Percentiles rank a stretch among this genome's conserved stretches.
Conservation (phyloP, 371 early-diverging fungal genomes). For the Batkoa obscura region DNA sequence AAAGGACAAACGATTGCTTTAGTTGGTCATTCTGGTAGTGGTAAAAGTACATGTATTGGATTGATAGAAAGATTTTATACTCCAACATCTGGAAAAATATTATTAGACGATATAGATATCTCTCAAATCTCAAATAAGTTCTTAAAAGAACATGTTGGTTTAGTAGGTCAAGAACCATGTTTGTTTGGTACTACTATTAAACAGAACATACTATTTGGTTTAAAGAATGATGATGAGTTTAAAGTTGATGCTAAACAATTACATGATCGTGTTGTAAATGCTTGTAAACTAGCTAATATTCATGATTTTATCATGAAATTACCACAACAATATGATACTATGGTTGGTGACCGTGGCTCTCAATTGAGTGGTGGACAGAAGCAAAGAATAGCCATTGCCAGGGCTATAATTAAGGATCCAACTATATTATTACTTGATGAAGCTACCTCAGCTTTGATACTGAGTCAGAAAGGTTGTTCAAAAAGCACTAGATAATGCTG, state of each 20-base stretch:
- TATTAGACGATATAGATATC: constrained; percentile 34
- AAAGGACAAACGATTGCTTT: constrained; percentile 45
- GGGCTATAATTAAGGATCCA: constrained; percentile 49
- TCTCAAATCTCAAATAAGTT: constrained; percentile 23
- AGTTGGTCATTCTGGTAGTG: constrained; percentile 64
- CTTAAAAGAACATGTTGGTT: constrained; percentile 37
- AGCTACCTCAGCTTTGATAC: constrained; percentile 50
- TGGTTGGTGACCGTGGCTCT: constrained; percentile 36
- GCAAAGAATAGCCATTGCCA: constrained; percentile 25
- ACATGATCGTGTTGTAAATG: constrained; percentile 36
- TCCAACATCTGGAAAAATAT: constrained; percentile 8
- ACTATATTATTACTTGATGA: constrained; percentile 49
- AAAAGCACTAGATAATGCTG: constrained; percentile 38
- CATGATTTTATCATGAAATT: constrained; percentile 48
- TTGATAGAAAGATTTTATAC: constrained; percentile 77
- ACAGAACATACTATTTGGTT: constrained; percentile 51
- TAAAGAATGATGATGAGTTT: constrained; percentile 28
- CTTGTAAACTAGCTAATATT: constrained; percentile 45
- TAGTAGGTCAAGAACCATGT: constrained; percentile 64
- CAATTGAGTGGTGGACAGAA: constrained; percentile 26
- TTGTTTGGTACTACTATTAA: constrained; percentile 60
- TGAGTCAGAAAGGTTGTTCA: constrained; percentile 51
- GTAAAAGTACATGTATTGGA: constrained; percentile 72
- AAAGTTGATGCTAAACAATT: constrained; percentile 30
- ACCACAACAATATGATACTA: constrained; percentile 50